Conservation (phyloP, 139 green algal species). For the Auxenochlorella pyrenoidosa region DNA sequence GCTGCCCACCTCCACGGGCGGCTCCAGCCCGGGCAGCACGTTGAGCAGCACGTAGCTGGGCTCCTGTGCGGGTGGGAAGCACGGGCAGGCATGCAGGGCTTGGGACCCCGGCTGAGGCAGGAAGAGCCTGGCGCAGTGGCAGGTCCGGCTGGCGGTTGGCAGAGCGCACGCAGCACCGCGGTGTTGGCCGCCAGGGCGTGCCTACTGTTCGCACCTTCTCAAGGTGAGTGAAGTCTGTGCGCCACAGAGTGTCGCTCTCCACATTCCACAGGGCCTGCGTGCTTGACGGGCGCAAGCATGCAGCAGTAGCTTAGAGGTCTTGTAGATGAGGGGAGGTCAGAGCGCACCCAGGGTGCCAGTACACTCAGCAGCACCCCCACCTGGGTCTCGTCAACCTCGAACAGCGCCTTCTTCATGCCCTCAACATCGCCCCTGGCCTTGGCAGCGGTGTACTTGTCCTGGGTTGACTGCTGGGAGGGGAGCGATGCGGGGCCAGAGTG, state of each 20-base stretch:
- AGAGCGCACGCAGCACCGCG: no score
- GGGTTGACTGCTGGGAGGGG: slow-evolving; percentile 6
- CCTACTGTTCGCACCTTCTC: no score
- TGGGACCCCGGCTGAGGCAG: no score
- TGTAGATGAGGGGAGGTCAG: no score
- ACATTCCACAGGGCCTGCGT: not conserved
- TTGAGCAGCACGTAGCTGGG: slow-evolving; percentile 49
- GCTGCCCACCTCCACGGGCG: slow-evolving; percentile 32
- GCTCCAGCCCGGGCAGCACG: slow-evolving; percentile 22
- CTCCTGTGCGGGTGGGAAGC: not conserved
- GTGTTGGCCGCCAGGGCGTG: no score
- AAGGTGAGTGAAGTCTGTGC: slow-evolving; percentile 26
- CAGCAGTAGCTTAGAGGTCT: no score
- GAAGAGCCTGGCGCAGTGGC: no score
- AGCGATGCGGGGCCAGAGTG: no score
- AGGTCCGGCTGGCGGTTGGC: no score
- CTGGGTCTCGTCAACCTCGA: slow-evolving; percentile 62
- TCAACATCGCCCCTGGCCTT: slow-evolving; percentile 18
- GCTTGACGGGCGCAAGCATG: no score
- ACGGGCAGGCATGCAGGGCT: not conserved
- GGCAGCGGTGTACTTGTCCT: slow-evolving; percentile 53
- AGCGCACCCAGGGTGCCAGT: no score
- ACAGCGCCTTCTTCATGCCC: slow-evolving; percentile 15
- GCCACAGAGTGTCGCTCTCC: not conserved
- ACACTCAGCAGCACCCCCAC: no score